Evolutionary conservation across 805 yeast species (phyloP).

Genomic region (Saccharomycopsis fibuligera): DNA sequence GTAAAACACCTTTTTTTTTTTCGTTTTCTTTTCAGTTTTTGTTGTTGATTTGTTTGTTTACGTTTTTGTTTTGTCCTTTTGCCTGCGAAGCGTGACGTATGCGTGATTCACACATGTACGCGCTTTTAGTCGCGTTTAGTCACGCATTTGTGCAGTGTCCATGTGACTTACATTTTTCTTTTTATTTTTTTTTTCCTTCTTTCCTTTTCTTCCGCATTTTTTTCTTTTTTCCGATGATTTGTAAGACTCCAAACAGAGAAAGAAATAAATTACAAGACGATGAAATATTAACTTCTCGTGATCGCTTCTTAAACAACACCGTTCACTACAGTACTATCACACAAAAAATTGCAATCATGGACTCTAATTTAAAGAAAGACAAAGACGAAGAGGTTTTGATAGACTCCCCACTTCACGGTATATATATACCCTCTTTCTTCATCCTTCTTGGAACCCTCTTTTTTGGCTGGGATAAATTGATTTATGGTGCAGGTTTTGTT

Average conservation of each 20-base stretch:
- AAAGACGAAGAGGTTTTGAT: conserved; percentile 9
- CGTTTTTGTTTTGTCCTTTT: background rate
- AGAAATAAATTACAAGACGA: background rate
- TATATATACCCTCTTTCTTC: conserved; percentile 61
- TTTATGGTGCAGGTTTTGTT: conserved; percentile 20
- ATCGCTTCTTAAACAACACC: no score
- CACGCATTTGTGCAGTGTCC: no score
- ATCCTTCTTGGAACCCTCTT: conserved; percentile 52
- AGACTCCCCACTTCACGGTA: conserved; percentile 57
- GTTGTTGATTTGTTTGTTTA: conserved; percentile 1
- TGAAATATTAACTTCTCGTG: background rate
- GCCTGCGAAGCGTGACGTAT: background rate
- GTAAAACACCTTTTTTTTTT: background rate
- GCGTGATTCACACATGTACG: no score
- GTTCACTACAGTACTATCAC: no score
- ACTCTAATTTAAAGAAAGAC: background rate
- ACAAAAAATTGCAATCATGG: background rate
- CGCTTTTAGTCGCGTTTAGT: no score
- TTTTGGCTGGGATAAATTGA: conserved; percentile 37
- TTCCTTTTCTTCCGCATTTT: no score
- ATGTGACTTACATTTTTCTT: no score
- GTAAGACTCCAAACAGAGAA: no score
- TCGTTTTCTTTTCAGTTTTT: background rate
- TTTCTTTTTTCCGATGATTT: no score
- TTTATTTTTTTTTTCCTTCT: no score